Percentiles rank a stretch among this genome's conserved stretches.
Evolutionary conservation across 495 filamentous ascomycete species (phyloP).

Genomic region (Penicillium arizonense): DNA sequence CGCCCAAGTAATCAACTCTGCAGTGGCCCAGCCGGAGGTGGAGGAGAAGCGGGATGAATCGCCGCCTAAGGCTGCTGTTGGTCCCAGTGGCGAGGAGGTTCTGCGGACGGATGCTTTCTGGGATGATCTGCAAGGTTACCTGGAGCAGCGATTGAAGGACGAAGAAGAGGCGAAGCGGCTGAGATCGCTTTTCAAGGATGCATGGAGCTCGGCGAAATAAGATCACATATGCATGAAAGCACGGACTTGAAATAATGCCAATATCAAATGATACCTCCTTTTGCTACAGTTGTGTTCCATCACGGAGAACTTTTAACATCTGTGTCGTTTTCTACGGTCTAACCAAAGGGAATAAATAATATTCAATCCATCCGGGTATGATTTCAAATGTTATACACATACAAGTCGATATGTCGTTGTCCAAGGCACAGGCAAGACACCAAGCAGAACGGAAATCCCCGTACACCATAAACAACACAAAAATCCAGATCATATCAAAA

Average conservation of each 20-base stretch:
- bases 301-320: background rate
- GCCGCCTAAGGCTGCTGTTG: slow-evolving; percentile 48
- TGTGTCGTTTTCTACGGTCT: background rate
- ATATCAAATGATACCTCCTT: slow-evolving; percentile 2
- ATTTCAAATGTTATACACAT: slow-evolving; percentile 12
- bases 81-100: slow-evolving; percentile 54
- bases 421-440: background rate
- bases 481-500: background rate
- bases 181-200: slow-evolving; percentile 62
- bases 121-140: slow-evolving; percentile 77
- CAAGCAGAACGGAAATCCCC: background rate
- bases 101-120: slow-evolving; percentile 78
- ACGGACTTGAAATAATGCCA: slow-evolving; percentile 1
- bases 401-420: slow-evolving; percentile 1
- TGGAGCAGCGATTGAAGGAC: slow-evolving; percentile 76
- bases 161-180: slow-evolving; percentile 63
- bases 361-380: background rate
- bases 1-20: slow-evolving; percentile 32
- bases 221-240: background rate
- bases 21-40: slow-evolving; percentile 26
- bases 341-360: background rate
- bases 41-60: slow-evolving; percentile 30
- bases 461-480: background rate
- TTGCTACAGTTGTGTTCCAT: background rate
- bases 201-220: slow-evolving; percentile 51